Percentiles rank a stretch among this genome's conserved stretches.
Evolutionary conservation across 129 eudicot genomes (phyloP).

Genomic region (Solidago caesia): DNA sequence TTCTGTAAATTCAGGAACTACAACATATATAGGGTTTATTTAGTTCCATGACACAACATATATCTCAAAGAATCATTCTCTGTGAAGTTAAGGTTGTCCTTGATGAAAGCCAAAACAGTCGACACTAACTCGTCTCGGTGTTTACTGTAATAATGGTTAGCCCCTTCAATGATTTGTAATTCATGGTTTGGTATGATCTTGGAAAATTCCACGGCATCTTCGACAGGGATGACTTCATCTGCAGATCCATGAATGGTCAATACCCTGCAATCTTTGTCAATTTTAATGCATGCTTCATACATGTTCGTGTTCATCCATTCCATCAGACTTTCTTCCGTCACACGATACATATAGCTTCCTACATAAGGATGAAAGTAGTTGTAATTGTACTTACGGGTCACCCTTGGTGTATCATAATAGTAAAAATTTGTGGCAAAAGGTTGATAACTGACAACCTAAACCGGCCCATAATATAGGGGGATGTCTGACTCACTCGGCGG

Average conservation of each 20-base stretch:
- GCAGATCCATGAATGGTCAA: constrained; percentile 71
- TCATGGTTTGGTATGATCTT: constrained; percentile 66
- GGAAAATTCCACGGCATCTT: constrained; percentile 56
- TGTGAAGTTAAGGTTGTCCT: constrained; percentile 17
- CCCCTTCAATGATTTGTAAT: constrained; percentile 23
- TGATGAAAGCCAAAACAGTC: constrained; percentile 18
- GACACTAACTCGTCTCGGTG: constrained; percentile 18
- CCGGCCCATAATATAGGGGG: too few species aligned
- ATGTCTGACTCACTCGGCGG: too few species aligned
- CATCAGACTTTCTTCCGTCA: constrained; percentile 20
- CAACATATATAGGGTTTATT: too few species aligned
- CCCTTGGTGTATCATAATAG: not conserved
- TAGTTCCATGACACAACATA: too few species aligned
- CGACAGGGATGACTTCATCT: constrained; percentile 68
- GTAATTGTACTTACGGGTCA: not conserved
- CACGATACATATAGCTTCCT: constrained; percentile 13
- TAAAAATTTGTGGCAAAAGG: too few species aligned
- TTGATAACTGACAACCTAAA: too few species aligned
- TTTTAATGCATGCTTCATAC: too few species aligned
- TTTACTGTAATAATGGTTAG: constrained; percentile 18
- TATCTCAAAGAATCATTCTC: too few species aligned
- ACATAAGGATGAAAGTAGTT: not conserved
- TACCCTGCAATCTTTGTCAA: constrained; percentile 38
- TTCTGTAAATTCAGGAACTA: too few species aligned
- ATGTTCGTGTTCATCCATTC: constrained; percentile 25